Base-by-base conservation (phyloP, 257 asterid genomes). In the Petunia secreta region DNA sequence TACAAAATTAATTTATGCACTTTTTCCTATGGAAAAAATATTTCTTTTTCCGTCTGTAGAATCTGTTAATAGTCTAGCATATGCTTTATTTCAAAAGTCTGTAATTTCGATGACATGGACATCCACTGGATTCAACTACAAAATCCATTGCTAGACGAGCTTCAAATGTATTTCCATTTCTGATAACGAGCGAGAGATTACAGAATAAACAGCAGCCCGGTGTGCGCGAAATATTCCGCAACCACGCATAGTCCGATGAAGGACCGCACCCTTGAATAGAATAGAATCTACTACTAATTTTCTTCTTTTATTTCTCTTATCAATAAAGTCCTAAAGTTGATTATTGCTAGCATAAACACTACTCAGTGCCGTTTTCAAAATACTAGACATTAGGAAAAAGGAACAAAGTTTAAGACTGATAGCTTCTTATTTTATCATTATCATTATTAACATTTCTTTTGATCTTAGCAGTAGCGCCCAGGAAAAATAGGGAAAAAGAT, bases 401-500 rank as follows among this genome's bases (percentile, higher is more conserved):
- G 25, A 46, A 48, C 25, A 25, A 71, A 46, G 16, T 71, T 11
- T 36, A 34, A 2, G 43, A 71, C 25, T 71, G 77, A 69, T 38
- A 25, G 60, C 62, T 71, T 73, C 62, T 11, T 25, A 50, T 50
- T 73, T 50, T 73, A 73, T 73, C 6, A 50, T 5, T 13, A 73
- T 53, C 62, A 9, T 10, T 14, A 65, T 1, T 57, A 15, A 8
- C 3, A 9, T 25, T 48, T 48, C 25, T 2, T 4, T 46, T 46
- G 60, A 71, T 71, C 1, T 46, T 69, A 48, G 62, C 43, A 71
- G 62, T 48, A 71, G 77, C 6, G 8, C 62, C 16, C 34, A 34
- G 5, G 39, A 71, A 48, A 15, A 8, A 1, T 36, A 25, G 57
- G 41, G 46, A 58, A 41, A 46, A 68, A 68, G 2, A 16, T 44